Percentiles rank a stretch among this genome's conserved stretches.
Conservation (phyloP, 1,139 yeast species). For the Debaryomyces singareniensis region DNA sequence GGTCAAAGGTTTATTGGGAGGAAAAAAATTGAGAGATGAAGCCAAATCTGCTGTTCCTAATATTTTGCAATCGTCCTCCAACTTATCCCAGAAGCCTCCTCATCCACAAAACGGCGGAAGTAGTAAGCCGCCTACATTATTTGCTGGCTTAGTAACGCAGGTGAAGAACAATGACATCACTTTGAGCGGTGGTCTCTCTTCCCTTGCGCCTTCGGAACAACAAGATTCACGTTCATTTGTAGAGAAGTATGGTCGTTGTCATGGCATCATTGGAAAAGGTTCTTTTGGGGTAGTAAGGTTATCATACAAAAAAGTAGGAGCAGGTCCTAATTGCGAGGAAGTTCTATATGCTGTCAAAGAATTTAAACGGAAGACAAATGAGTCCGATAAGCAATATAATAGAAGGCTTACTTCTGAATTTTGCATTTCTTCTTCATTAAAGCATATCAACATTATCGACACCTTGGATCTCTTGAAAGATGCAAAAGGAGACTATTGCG, state of each 20-base stretch:
- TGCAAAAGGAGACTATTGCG: slow-evolving; percentile 88
- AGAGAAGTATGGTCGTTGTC: slow-evolving; percentile 45
- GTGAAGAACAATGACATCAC: slow-evolving; percentile 32
- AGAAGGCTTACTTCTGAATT: slow-evolving; percentile 41
- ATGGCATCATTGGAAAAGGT: slow-evolving; percentile 44
- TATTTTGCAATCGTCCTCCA: slow-evolving; percentile 16
- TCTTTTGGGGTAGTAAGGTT: slow-evolving; percentile 44
- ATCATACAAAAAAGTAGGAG: slow-evolving; percentile 30
- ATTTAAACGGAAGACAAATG: slow-evolving; percentile 36
- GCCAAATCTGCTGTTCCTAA: slow-evolving; percentile 86
- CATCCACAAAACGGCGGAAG: slow-evolving; percentile 3
- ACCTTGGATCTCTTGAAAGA: slow-evolving; percentile 85
- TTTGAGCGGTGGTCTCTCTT: slow-evolving; percentile 16
- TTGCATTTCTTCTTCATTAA: slow-evolving; percentile 43
- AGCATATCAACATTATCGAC: slow-evolving; percentile 57
- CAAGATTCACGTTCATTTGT: slow-evolving; percentile 38
- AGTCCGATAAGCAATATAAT: slow-evolving; percentile 39
- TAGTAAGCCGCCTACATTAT: slow-evolving; percentile 62
- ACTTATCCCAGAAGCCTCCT: slow-evolving; percentile 5
- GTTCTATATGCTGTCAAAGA: slow-evolving; percentile 43
- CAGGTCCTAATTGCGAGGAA: slow-evolving; percentile 18
- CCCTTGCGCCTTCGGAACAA: slow-evolving; percentile 9
- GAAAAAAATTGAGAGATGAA: slow-evolving; percentile 71
- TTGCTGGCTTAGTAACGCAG: slow-evolving; percentile 75
- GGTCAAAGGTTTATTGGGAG: slow-evolving; percentile 82